A percentile compares a stretch with the other conserved stretches of the same genome.
Conservation (phyloP, 805 yeast species). For the Saturnispora mendoncae region DNA sequence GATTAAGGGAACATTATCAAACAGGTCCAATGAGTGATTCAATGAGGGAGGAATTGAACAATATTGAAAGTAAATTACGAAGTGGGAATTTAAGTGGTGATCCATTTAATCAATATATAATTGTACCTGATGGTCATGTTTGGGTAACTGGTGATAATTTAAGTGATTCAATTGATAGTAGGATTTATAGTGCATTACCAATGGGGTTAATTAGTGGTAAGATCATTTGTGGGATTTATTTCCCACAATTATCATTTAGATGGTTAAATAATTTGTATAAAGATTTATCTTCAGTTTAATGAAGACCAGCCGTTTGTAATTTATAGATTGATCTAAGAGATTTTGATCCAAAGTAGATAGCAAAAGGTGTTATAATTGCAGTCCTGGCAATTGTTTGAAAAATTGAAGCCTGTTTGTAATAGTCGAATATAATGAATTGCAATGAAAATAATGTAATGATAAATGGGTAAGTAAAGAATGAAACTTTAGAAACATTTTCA, state of each 20-base stretch:
- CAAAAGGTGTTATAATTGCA: conserved; percentile 41
- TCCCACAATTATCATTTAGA: conserved; percentile 41
- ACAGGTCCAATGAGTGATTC: neutral
- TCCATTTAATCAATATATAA: conserved; percentile 45
- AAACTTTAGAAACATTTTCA: conserved; percentile 31
- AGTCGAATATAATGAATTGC: conserved; percentile 47
- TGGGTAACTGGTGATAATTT: conserved; percentile 97
- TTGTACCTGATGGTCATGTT: conserved; percentile 88
- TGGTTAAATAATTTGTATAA: conserved; percentile 44
- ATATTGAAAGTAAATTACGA: conserved; percentile 4
- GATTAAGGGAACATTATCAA: conserved; percentile 10
- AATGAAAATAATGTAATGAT: conserved; percentile 38
- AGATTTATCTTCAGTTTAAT: conserved; percentile 18
- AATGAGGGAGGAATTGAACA: conserved; percentile 2
- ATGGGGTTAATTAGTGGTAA: conserved; percentile 84
- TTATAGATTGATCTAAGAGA: conserved; percentile 38
- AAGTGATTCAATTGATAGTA: conserved; percentile 77
- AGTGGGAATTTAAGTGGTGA: conserved; percentile 16
- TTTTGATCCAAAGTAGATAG: conserved; percentile 56
- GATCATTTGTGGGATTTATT: conserved; percentile 61
- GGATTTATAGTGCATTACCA: conserved; percentile 86
- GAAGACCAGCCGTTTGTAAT: conserved; percentile 24
- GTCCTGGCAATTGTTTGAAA: conserved; percentile 47
- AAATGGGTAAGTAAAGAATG: conserved; percentile 26
- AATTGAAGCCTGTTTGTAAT: conserved; percentile 51